These are phyloP conservation scores for Lenzites betulinus DNA, from an alignment of 768 basidiomycete species.

Conservation along the genomic window DNA sequence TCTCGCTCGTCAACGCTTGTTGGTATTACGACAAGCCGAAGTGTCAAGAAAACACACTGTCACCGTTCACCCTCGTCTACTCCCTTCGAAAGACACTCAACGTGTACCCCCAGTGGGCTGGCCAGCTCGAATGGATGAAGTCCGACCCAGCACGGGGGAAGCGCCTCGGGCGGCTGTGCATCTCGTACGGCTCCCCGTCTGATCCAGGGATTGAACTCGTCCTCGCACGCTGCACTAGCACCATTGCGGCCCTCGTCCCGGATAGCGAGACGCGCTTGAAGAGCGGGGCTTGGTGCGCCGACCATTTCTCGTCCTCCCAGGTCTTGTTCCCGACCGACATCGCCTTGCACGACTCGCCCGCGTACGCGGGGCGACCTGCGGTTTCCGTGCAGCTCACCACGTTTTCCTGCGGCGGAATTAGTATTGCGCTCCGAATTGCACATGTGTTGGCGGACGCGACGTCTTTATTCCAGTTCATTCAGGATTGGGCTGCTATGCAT, in stretches of 20 bases:
- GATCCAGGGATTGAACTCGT: conserved; percentile 18
- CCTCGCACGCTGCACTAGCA: background rate
- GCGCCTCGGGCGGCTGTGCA: conserved; percentile 6
- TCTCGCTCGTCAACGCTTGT: conserved; percentile 2
- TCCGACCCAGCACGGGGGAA: background rate
- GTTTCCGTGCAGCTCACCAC: conserved; percentile 39
- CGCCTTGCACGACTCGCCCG: conserved; percentile 3
- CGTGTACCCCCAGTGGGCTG: conserved; percentile 15
- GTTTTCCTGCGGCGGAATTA: conserved; percentile 31
- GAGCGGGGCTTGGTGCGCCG: conserved; percentile 9
- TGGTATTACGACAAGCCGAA: conserved; percentile 13
- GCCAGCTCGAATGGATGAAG: conserved; percentile 15
- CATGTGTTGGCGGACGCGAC: conserved; percentile 42
- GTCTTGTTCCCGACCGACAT: background rate
- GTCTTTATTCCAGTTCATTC: conserved; percentile 35
- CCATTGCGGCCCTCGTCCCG: background rate
- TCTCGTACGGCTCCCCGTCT: conserved; percentile 15
- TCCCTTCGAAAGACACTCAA: conserved; percentile 1
- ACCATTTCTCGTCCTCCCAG: background rate
- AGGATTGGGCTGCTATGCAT: conserved; percentile 37
- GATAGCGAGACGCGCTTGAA: background rate
- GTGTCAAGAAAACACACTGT: background rate
- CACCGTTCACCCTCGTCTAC: background rate
- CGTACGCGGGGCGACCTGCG: conserved; percentile 29
- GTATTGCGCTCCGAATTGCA: conserved; percentile 36